Evolutionary conservation across 352 stramenopile species (phyloP), one percentile per base, ranked within the genome.

Genomic region (Phytopythium aichiense): DNA sequence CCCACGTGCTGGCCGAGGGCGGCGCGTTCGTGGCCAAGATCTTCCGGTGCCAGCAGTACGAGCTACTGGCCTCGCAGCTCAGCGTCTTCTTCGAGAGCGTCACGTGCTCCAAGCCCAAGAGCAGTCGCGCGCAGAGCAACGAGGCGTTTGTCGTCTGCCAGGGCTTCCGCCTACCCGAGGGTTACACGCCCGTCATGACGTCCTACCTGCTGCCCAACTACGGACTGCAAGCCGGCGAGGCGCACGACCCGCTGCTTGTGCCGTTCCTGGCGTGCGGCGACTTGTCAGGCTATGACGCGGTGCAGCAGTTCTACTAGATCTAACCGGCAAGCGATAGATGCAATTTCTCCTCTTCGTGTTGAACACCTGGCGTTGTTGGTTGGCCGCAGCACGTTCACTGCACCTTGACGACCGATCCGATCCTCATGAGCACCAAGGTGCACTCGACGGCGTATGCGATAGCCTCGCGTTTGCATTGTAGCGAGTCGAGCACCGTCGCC

Each of bases 21-120:
- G 98, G 98, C n/a, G 92, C 87, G 20, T 99, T 99, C 72, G 95
- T 99, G 20, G 98, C 97, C 55, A 99, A 99, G 80, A 99, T 99
- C 64, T 99, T 99, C 70, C 84, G 97, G 20, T 98, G 96, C 45
- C 79, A 96, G 50, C 95, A 99, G 80, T 96, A 98, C 48, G 90
- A 96, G 20, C 84, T 99, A 33, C 72, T 99, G 11, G 98, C 98
- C 54, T 87, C 92, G 48, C 97, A 99, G 76, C 79, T 99, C 16
- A 83, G 93, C 42, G 66, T 98, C 20, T 96, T 99, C 56, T 99
- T 99, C 74, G 68, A 84, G 35, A 79, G 88, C 38, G 97, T 99
- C 6, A 95, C 85, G 25, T 96, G 98, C 75, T 93, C 94, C 20
- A 99, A 99, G 79, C 98, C 98, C 0, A 96, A 92, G 61, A 98